Percentiles rank a stretch among this genome's conserved stretches.
These are phyloP conservation scores for Endotrypanum monterogeii DNA, from an alignment of 208 protist species.

Conservation along the genomic window DNA sequence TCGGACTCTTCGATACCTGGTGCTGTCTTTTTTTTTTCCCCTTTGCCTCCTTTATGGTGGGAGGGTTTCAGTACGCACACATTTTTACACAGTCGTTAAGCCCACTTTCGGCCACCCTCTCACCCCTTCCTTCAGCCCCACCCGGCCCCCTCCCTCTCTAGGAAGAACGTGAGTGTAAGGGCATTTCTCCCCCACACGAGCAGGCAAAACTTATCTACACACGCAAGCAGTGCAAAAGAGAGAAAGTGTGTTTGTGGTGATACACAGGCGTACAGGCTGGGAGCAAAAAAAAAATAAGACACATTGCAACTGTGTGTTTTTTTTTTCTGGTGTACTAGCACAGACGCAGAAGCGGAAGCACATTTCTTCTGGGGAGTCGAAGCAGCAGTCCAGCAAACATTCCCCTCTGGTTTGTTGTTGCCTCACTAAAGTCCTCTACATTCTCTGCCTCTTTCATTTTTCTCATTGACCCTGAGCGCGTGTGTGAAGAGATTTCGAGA, in stretches of 20 bases:
- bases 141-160: not conserved
- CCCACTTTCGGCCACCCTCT: no score
- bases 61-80: not conserved
- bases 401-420: no score
- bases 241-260: not conserved
- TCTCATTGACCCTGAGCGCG: not conserved
- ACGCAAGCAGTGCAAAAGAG: not conserved
- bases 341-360: not conserved
- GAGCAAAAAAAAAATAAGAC: no score
- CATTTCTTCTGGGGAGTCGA: not conserved
- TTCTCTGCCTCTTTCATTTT: not conserved
- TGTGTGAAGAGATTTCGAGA: not conserved
- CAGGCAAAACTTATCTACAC: not conserved
- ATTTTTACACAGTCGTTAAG: not conserved
- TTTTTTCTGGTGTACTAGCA: not conserved
- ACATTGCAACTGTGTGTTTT: no score
- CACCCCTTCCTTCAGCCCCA: no score
- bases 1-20: not conserved
- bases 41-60: no score
- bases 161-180: not conserved
- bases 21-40: not conserved
- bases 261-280: no score
- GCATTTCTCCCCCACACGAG: not conserved
- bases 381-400: not conserved
- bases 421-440: no score